A percentile compares a stretch with the other conserved stretches of the same genome.
Evolutionary conservation across 192 early-diverging fungal species (phyloP).

Genomic region (Coemansia sp.): DNA sequence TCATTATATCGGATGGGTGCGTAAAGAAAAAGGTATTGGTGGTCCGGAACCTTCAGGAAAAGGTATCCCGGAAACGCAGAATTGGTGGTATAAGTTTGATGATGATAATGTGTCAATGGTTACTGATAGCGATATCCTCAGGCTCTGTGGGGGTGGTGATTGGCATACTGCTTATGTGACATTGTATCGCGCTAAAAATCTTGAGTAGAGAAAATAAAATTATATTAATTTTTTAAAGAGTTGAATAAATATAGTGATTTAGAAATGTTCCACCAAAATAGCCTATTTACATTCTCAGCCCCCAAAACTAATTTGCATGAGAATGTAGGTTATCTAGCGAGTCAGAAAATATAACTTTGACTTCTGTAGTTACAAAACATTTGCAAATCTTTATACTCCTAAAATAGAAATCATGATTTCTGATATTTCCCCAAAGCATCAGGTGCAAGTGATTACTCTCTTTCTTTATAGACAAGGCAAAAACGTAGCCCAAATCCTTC

Average conservation of each 20-base stretch:
- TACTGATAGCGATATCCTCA: slow-evolving; percentile 81
- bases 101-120: slow-evolving; percentile 91
- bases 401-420: neutral
- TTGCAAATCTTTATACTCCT: neutral
- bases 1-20: slow-evolving; percentile 95
- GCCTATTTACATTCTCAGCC: no score
- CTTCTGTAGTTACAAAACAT: no score
- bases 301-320: no score
- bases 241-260: no score
- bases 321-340: no score
- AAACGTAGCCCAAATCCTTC: neutral
- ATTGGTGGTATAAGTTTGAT: slow-evolving; percentile 92
- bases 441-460: neutral
- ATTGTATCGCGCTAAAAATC: slow-evolving; percentile 78
- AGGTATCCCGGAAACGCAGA: slow-evolving; percentile 32
- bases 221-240: slow-evolving; percentile 3
- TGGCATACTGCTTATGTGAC: slow-evolving; percentile 87
- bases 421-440: neutral
- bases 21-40: slow-evolving; percentile 61
- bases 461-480: neutral
- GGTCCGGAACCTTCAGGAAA: slow-evolving; percentile 48
- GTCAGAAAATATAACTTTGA: neutral
- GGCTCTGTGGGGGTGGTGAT: slow-evolving; percentile 88
- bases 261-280: no score
- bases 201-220: slow-evolving; percentile 36